Evolutionary conservation across 345 rosid species (phyloP), one percentile per base, ranked within the genome.

Genomic region (Odontarrhena argentea): DNA sequence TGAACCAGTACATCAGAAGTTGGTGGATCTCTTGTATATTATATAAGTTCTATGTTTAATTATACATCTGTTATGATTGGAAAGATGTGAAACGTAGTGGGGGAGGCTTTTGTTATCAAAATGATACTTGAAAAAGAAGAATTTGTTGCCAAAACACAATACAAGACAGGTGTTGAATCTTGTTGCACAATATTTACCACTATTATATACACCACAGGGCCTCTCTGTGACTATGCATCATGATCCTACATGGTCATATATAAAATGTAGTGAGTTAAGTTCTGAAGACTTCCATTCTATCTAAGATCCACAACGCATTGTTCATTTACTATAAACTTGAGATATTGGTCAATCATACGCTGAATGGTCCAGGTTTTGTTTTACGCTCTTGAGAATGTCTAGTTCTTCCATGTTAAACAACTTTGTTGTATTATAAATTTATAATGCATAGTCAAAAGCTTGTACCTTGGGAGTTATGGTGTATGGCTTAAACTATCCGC

Each of bases 21-120:
- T 51, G 57, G 68, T 50, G 14, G 58, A 38, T 51, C 69, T 64
- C 26, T 7, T 35, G 45, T 32, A 15, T 35, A 47, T 48, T 47
- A 18, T 47, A 18, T 48, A 35, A 37, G 38, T 14, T 54, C 24
- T 35, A 52, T 52, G 18, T 10, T 26, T 54, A 25, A 22, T 38
- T 58, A 24, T 42, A 41, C 40, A n/a, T 38, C 35, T 9, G 0
- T 42, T 6, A 25, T 40, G 30, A 36, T 36, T 52, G 60, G 60
- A 32, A 12, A 41, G 60, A 65, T 65, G 69, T 65, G 69, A 41
- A 65, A 40, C 60, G 50, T 65, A 40, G 51, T 65, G 69, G 60
- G 60, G 51, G 25, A 15, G 54, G 35, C 45, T 51, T 50, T 4
- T 38, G 35, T n/a, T 59, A 18, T 9, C 6, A 60, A 50, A 60